Conservation (phyloP, 495 filamentous ascomycete genomes). For the Mycothermus thermophilus region DNA sequence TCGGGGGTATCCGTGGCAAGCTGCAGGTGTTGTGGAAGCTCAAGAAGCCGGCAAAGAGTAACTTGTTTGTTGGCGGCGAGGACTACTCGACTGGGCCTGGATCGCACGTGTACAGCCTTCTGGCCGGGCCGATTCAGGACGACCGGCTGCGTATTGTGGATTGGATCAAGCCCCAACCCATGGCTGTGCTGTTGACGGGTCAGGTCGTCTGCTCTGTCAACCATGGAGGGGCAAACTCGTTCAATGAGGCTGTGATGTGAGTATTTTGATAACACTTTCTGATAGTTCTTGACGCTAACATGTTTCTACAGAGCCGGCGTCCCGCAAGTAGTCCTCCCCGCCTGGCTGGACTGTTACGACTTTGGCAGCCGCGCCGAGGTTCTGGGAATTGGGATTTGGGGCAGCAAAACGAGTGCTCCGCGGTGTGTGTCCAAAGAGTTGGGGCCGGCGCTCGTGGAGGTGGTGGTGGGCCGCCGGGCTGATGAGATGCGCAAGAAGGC, state of each 20-base stretch:
- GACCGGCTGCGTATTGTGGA: conserved; percentile 18
- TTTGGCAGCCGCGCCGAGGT: conserved; percentile 35
- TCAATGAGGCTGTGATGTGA: conserved; percentile 24
- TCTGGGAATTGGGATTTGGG: conserved; percentile 35
- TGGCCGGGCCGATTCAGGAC: conserved; percentile 3
- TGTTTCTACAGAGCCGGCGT: conserved; percentile 24
- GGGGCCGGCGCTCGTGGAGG: conserved; percentile 1
- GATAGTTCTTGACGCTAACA: not conserved
- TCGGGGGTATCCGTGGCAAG: not conserved
- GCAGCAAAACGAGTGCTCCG: conserved; percentile 14
- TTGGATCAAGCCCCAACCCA: conserved; percentile 24
- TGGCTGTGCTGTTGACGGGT: conserved; percentile 19
- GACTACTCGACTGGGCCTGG: conserved; percentile 4
- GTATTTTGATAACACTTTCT: conserved; percentile 4
- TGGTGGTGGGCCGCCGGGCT: not conserved
- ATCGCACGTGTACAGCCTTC: not conserved
- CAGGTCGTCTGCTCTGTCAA: conserved; percentile 23
- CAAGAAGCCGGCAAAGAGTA: not conserved
- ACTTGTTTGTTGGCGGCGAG: not conserved
- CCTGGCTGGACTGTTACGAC: conserved; percentile 41
- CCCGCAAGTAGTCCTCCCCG: conserved; percentile 34
- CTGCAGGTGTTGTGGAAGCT: conserved; percentile 34
- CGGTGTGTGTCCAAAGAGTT: not conserved
- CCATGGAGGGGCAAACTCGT: conserved; percentile 31
- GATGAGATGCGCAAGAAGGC: not conserved